Evolutionary conservation across 2,329 filamentous ascomycete species (phyloP), one percentile per base, ranked within the genome.

Genomic region (Ophiostoma populinum): DNA sequence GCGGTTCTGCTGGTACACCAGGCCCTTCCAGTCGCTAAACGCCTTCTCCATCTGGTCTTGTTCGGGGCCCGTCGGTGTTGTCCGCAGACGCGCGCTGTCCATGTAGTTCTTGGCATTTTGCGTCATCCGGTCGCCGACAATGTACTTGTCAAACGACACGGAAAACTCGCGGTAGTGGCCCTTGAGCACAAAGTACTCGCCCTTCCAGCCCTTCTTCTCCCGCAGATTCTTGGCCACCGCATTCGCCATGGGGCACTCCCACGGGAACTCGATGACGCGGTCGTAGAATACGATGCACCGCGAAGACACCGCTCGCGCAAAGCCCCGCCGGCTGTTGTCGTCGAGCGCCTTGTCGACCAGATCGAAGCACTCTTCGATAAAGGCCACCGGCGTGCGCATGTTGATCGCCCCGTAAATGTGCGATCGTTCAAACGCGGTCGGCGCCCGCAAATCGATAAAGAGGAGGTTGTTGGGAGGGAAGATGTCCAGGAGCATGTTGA

Each of bases 131-230:
- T 51, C 45, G 5, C 57, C 59, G 15, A 53, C 54, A 39, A 69
- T 63, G 40, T 66, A 62, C 39, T 60, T 61, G 40, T 60, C 58
- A 41, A 67, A 70, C 0, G 62, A 64, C 18, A 55, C 53, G 12
- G 63, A 65, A 40, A 70, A 70, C 41, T 70, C 66, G 31, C 58
- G 56, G 45, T 65, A 71, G 35, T 67, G 63, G 0, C 67, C 66
- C 44, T 69, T 69, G 22, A 71, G 54, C 7, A 70, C 53, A 43
- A 70, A 70, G 39, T 56, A 62, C 26, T 60, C 57, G 2, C 67
- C 67, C 1, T 43, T 41, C 67, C 67, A 71, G 16, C 59, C 61
- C 42, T 57, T 55, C 12, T 47, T 47, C 9, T 37, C 21, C 33
- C 51, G 57, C 35, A 71, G 54, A 40, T 64, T 65, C 25, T 55